phyloP scores from a whole-genome alignment of 306 rosid species.

The Vigna radiata region DNA sequence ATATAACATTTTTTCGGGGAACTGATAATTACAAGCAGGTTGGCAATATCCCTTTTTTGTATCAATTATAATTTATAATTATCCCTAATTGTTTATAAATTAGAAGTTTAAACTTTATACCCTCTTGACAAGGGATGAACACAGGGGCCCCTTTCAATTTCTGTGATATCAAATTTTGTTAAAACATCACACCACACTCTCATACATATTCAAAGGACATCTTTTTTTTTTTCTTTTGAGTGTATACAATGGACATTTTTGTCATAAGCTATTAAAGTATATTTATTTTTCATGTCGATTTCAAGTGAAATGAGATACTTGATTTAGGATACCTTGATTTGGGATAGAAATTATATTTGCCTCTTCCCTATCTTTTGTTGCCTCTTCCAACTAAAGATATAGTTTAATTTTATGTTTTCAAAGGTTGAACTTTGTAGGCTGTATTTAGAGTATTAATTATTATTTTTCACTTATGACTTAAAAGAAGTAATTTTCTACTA shows the following conservation, averaged over 20 bases:
- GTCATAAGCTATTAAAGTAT: not conserved
- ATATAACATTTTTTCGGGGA: conserved; percentile 41
- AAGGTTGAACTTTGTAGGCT: too few relatives aligned
- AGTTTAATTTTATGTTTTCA: not conserved
- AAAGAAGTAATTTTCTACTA: not conserved
- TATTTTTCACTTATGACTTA: not conserved
- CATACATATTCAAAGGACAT: too few relatives aligned
- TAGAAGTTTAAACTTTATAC: conserved; percentile 36
- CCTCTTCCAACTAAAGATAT: not conserved
- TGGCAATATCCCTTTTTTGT: conserved; percentile 29
- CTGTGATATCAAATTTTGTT: conserved; percentile 32
- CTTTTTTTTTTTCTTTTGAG: too few relatives aligned
- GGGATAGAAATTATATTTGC: not conserved
- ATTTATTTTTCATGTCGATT: not conserved
- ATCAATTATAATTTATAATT: conserved; percentile 26
- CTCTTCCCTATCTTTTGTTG: too few relatives aligned
- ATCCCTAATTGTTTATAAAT: conserved; percentile 25
- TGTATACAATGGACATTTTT: not conserved
- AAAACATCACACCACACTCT: not conserved
- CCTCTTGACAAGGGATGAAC: conserved; percentile 27
- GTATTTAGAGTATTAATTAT: too few relatives aligned
- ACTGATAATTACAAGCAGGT: conserved; percentile 31
- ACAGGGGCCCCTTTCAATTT: not conserved
- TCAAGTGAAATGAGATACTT: not conserved
- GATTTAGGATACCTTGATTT: not conserved